phyloP scores from a whole-genome alignment of 805 yeast species.

The Metschnikowia drakensbergensis region DNA sequence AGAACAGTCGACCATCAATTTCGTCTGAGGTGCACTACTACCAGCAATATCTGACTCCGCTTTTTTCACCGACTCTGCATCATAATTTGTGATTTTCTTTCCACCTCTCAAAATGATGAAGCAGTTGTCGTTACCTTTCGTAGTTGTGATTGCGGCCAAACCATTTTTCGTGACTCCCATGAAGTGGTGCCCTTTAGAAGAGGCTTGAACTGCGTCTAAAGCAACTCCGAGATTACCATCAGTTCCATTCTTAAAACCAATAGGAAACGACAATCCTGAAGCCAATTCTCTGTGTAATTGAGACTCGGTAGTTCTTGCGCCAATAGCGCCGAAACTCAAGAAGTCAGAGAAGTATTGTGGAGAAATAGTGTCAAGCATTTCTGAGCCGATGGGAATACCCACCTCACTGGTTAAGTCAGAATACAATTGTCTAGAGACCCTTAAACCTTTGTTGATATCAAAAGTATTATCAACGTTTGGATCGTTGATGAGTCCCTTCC shows the following conservation, averaged over 20 bases:
- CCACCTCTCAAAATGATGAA: conserved; percentile 96
- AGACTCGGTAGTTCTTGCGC: conserved; percentile 98
- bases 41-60: conserved; percentile 45
- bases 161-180: conserved; percentile 95
- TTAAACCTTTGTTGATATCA: conserved; percentile 91
- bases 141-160: conserved; percentile 91
- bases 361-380: conserved; percentile 95
- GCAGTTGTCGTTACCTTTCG: conserved; percentile 88
- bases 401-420: conserved; percentile 74
- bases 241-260: conserved; percentile 97
- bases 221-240: conserved; percentile 95
- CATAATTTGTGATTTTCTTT: conserved; percentile 86
- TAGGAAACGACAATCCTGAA: conserved; percentile 95
- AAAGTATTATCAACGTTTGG: conserved; percentile 93
- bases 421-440: conserved; percentile 84
- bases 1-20: conserved; percentile 82
- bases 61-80: conserved; percentile 63
- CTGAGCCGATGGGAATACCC: conserved; percentile 80
- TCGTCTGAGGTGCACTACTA: conserved; percentile 60
- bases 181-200: conserved; percentile 91
- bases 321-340: conserved; percentile 95
- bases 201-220: conserved; percentile 89
- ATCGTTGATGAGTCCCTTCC: conserved; percentile 97
- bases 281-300: conserved; percentile 97
- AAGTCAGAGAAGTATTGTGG: conserved; percentile 94